phyloP scores from a whole-genome alignment of 805 yeast genomes.

The Saturnispora saitoi region DNA sequence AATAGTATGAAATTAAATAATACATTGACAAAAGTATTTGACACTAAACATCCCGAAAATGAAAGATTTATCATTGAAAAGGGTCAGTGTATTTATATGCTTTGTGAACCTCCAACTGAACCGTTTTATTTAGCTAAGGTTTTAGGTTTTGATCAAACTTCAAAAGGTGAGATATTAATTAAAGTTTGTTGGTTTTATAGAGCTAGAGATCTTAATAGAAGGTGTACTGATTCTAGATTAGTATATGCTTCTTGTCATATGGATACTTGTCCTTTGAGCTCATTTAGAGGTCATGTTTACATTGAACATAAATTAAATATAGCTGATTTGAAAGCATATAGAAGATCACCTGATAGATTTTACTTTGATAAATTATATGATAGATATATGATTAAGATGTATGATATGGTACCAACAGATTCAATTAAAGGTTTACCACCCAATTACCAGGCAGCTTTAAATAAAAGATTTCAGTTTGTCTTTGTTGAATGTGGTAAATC shows the following conservation, averaged over 20 bases:
- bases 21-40: conserved; percentile 20
- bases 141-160: conserved; percentile 57
- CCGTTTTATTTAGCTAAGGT: conserved; percentile 86
- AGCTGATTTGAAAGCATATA: conserved; percentile 45
- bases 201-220: conserved; percentile 71
- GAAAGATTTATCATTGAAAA: conserved; percentile 31
- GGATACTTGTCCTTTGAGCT: conserved; percentile 68
- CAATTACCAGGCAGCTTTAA: conserved; percentile 51
- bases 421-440: conserved; percentile 49
- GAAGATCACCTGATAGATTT: conserved; percentile 57
- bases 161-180: conserved; percentile 25
- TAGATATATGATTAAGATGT: conserved; percentile 73
- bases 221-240: conserved; percentile 61
- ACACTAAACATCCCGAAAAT: conserved; percentile 27
- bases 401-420: conserved; percentile 64
- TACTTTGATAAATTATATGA: conserved; percentile 84
- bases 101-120: conserved; percentile 89
- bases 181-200: conserved; percentile 86
- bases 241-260: conserved; percentile 80
- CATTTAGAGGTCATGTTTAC: conserved; percentile 65
- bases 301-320: conserved; percentile 67
- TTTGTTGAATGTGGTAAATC: conserved; percentile 65
- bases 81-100: conserved; percentile 69
- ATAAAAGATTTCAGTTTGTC: conserved; percentile 61
- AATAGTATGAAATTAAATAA: conserved; percentile 28